Evolutionary conservation across 1,284 basidiomycete species (phyloP).

Genomic region (Rhodotorula sp.): DNA sequence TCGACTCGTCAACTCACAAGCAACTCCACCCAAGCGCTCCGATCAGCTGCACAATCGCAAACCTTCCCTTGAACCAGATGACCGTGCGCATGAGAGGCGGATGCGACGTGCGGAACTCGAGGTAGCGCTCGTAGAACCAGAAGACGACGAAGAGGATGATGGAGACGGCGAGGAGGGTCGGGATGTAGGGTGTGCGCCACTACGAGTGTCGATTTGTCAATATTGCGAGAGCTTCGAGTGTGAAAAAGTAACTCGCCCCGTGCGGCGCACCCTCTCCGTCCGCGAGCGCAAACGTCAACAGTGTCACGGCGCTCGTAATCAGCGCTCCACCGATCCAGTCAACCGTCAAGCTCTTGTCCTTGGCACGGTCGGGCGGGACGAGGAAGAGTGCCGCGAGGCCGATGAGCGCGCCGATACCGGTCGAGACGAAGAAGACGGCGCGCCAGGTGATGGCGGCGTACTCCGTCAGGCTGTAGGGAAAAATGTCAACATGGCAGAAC

Average conservation of each 20-base stretch:
- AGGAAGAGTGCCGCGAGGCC: slow-evolving; percentile 57
- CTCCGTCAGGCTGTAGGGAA: slow-evolving; percentile 57
- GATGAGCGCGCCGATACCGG: slow-evolving; percentile 59
- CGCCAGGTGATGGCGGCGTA: slow-evolving; percentile 62
- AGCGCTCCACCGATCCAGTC: slow-evolving; percentile 80
- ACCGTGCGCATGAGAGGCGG: slow-evolving; percentile 70
- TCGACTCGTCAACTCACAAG: slow-evolving; percentile 15
- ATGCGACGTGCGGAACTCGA: slow-evolving; percentile 50
- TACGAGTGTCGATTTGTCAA: not conserved
- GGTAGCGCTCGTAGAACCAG: slow-evolving; percentile 66
- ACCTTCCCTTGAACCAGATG: slow-evolving; percentile 66
- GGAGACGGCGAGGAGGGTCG: slow-evolving; percentile 62
- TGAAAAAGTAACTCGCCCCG: slow-evolving; percentile 12
- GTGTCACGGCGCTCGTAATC: slow-evolving; percentile 69
- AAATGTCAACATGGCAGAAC: not conserved
- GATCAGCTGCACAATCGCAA: slow-evolving; percentile 65
- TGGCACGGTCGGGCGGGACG: slow-evolving; percentile 56
- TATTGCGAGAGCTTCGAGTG: too few relatives aligned
- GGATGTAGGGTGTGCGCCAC: slow-evolving; percentile 49
- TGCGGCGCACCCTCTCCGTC: slow-evolving; percentile 64
- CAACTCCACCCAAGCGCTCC: slow-evolving; percentile 67
- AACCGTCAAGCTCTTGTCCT: slow-evolving; percentile 58
- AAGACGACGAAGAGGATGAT: slow-evolving; percentile 62
- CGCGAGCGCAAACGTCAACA: slow-evolving; percentile 75
- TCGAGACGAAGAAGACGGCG: slow-evolving; percentile 60